These are phyloP conservation scores for Kodamaea derodonti DNA, from an alignment of 1,139 yeast species.

Conservation along the genomic window DNA sequence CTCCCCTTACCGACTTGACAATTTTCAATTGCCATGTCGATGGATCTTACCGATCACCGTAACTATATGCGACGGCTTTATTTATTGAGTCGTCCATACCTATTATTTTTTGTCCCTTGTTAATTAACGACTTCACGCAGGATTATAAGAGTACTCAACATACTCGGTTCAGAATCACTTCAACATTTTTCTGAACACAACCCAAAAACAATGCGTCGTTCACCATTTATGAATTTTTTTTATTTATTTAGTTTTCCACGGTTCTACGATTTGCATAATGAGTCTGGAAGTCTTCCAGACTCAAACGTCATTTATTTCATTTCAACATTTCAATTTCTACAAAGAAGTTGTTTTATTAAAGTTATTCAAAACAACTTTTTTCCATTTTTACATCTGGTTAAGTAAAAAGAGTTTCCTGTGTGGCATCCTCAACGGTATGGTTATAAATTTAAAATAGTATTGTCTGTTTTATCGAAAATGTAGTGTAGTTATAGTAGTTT, in stretches of 20 bases:
- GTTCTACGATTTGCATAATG: conserved; percentile 14
- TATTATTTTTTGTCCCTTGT: too few relatives aligned
- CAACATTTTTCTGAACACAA: conserved; percentile 12
- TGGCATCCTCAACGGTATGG: conserved; percentile 33
- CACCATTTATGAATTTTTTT: conserved; percentile 11
- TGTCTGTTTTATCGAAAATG: background rate
- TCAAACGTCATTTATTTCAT: conserved; percentile 18
- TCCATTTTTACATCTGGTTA: conserved; percentile 5
- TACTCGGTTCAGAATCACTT: conserved; percentile 18
- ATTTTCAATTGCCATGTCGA: too few relatives aligned
- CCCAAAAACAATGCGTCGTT: conserved; percentile 12
- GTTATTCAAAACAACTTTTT: background rate
- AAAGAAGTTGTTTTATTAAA: conserved; percentile 4
- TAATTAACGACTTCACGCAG: conserved; percentile 28
- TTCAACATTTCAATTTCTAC: conserved; percentile 16
- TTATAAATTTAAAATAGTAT: conserved; percentile 9
- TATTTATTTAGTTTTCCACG: conserved; percentile 12
- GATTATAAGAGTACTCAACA: conserved; percentile 27
- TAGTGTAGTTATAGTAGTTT: background rate
- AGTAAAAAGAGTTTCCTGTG: conserved; percentile 18
- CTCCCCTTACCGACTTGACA: too few relatives aligned
- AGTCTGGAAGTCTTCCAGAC: background rate
- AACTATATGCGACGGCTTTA: too few relatives aligned
- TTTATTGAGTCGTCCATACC: too few relatives aligned
- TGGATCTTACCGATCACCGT: too few relatives aligned